Conservation (phyloP, 495 filamentous ascomycete species). For the Talaromyces liani region DNA sequence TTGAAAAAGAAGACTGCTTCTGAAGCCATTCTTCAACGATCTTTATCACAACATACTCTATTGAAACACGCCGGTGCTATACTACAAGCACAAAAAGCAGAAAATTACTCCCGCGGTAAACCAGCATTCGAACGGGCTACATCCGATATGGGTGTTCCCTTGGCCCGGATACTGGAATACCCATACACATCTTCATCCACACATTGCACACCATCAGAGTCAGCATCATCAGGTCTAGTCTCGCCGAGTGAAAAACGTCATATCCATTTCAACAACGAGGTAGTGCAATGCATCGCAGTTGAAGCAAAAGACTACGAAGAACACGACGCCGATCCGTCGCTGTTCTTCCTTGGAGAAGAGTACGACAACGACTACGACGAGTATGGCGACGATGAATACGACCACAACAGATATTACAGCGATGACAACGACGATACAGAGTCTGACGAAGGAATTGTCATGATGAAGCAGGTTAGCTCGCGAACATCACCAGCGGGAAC, state of each 20-base stretch:
- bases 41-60: slow-evolving; percentile 82
- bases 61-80: slow-evolving; percentile 90
- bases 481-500: background rate
- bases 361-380: slow-evolving; percentile 53
- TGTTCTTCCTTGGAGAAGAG: slow-evolving; percentile 9
- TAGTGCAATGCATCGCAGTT: slow-evolving; percentile 92
- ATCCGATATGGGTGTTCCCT: slow-evolving; percentile 56
- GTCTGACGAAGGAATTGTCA: slow-evolving; percentile 69
- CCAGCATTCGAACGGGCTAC: slow-evolving; percentile 45
- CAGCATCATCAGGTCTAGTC: slow-evolving; percentile 39
- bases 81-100: slow-evolving; percentile 80
- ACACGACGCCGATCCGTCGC: background rate
- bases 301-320: slow-evolving; percentile 67
- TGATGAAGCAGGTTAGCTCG: slow-evolving; percentile 64
- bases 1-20: slow-evolving; percentile 95
- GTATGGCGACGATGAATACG: slow-evolving; percentile 44
- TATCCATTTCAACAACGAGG: slow-evolving; percentile 94
- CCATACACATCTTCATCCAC: slow-evolving; percentile 17
- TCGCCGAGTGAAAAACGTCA: slow-evolving; percentile 73
- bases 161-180: slow-evolving; percentile 3
- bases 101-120: slow-evolving; percentile 31
- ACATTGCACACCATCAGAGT: slow-evolving; percentile 22
- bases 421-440: slow-evolving; percentile 53
- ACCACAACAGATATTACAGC: slow-evolving; percentile 44
- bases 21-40: slow-evolving; percentile 88